Evolutionary conservation across 306 rosid species (phyloP).

Genomic region (Parietaria judaica): DNA sequence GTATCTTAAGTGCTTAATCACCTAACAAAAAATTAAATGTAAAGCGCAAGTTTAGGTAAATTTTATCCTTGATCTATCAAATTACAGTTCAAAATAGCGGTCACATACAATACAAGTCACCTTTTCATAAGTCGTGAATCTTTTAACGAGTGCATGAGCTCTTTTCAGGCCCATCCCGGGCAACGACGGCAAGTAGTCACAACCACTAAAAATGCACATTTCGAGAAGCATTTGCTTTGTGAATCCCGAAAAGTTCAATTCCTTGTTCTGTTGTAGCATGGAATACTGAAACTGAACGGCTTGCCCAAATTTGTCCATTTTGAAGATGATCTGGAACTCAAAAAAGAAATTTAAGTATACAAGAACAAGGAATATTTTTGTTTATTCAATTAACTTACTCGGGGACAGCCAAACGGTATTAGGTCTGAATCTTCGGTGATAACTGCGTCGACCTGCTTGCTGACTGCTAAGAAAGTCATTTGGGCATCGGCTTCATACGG

Average conservation of each 20-base stretch:
- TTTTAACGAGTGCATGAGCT: slow-evolving; percentile 72
- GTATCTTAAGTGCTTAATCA: slow-evolving; percentile 71
- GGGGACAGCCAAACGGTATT: slow-evolving; percentile 89
- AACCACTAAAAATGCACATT: slow-evolving; percentile 96
- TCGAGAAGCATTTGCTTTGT: slow-evolving; percentile 84
- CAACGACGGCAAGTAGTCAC: slow-evolving; percentile 83
- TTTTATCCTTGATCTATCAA: background rate
- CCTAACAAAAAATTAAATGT: slow-evolving; percentile 31
- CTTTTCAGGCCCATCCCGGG: slow-evolving; percentile 99
- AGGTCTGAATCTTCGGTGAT: slow-evolving; percentile 96
- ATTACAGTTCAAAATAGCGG: background rate
- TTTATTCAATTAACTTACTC: slow-evolving; percentile 43
- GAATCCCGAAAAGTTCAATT: slow-evolving; percentile 72
- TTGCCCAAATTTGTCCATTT: slow-evolving; percentile 97
- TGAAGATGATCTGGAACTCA: slow-evolving; percentile 67
- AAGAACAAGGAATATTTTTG: background rate
- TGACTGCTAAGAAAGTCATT: slow-evolving; percentile 82
- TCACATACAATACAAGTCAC: slow-evolving; percentile 31
- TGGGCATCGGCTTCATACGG: slow-evolving; percentile 99
- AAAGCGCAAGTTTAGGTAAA: background rate
- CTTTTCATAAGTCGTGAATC: slow-evolving; percentile 67
- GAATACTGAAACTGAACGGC: slow-evolving; percentile 69
- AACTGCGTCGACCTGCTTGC: slow-evolving; percentile 73
- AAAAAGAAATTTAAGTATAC: slow-evolving; percentile 13
- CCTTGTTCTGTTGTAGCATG: slow-evolving; percentile 69